Evolutionary conservation across 2,329 filamentous ascomycete genomes (phyloP).

Genomic region (Fusarium buxicola): DNA sequence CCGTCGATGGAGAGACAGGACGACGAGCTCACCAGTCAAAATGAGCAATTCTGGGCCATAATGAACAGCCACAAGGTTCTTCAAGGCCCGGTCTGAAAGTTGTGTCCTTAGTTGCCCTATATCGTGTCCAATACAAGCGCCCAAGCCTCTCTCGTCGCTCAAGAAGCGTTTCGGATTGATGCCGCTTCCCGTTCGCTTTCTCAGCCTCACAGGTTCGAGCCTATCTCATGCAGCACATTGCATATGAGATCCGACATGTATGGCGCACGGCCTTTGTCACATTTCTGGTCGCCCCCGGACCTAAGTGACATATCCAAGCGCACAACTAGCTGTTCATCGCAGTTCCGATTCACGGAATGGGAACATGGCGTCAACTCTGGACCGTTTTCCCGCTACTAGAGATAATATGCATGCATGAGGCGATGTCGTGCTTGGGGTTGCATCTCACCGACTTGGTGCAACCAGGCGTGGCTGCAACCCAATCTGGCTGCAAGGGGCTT

Average conservation of each 20-base stretch:
- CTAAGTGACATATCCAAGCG: conserved; percentile 13
- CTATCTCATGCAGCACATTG: conserved; percentile 22
- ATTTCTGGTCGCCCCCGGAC: conserved; percentile 3
- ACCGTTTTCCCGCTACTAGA: conserved; percentile 10
- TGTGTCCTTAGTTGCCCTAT: conserved; percentile 9
- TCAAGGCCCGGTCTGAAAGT: conserved; percentile 30
- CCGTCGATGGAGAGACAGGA: conserved; percentile 31
- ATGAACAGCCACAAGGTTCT: conserved; percentile 56
- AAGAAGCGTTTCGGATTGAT: conserved; percentile 27
- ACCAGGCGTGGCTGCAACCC: conserved; percentile 30
- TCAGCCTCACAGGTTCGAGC: conserved; percentile 38
- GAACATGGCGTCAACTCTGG: conserved; percentile 2
- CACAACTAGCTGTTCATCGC: conserved; percentile 25
- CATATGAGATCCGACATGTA: conserved; percentile 27
- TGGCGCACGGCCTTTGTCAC: conserved; percentile 27
- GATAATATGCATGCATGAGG: conserved; percentile 14
- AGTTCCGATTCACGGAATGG: conserved; percentile 20
- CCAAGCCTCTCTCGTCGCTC: conserved; percentile 2
- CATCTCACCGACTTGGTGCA: conserved; percentile 29
- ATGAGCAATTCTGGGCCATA: conserved; percentile 58
- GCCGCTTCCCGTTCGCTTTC: conserved; percentile 25
- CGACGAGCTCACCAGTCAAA: conserved; percentile 50
- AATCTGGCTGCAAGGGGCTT: conserved; percentile 29
- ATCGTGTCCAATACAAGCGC: conserved; percentile 27
- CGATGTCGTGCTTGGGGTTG: conserved; percentile 15